Base-by-base conservation (phyloP, 2,329 filamentous ascomycete species). In the Aspergillus chevalieri region DNA sequence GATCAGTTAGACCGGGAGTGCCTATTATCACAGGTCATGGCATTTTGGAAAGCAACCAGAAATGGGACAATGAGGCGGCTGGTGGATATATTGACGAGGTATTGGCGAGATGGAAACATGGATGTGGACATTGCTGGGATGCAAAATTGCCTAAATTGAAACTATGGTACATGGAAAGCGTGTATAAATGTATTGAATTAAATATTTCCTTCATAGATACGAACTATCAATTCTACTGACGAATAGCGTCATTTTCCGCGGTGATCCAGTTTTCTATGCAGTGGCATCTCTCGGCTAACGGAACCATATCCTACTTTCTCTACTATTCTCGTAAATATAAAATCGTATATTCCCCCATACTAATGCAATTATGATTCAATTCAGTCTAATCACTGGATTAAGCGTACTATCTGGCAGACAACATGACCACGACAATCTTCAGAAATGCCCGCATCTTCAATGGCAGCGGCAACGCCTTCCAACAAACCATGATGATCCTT, bases 401-500 rank as follows among this genome's bases (percentile, higher is more conserved):
- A 30, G 9, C 10, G 26, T 5, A 12, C 26, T 12, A 12, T 4
- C 9, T 12, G 26, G 9, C 10, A 4, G 26, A 30, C 4, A 30
- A 10, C 10, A 30, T 30, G 26, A 15, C 34, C 14, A 30, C 24
- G 10, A 50, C 49, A 12, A 47, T 68, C 28, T 64, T 69, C 47
- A 59, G 54, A 17, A 68, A 69, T 50, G 68, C 62, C 14, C 65
- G 63, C 17, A 56, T 72, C 43, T 68, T 69, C 48, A 57, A 59
- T 6, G 61, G 52, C 2, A 50, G 51, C 12, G 51, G 43, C 33
- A 51, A 57, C 34, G 46, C 59, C 2, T 69, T 66, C 44, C 58
- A 60, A 6, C 54, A 69, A 8, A 57, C 62, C 8, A 68, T 77
- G 62, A 59, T 76, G 12, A 59, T 76, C 15, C 55, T 67, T 10